phyloP scores from a whole-genome alignment of 73 alveolate species.

The Blepharisma japonicum region DNA sequence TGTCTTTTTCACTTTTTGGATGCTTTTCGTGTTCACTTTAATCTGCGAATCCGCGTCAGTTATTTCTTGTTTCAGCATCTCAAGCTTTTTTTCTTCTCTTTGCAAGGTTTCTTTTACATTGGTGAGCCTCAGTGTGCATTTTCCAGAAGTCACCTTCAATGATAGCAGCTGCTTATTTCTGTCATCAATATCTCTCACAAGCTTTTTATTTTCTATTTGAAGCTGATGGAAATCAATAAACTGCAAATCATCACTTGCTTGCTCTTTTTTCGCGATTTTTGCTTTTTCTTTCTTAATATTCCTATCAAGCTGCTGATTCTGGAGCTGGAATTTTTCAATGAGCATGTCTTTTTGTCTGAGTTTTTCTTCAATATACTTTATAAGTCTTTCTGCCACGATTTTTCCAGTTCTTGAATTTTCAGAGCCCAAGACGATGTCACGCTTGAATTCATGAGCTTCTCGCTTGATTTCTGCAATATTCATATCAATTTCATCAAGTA shows the following conservation, averaged over 20 bases:
- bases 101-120: conserved; percentile 59
- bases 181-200: conserved; percentile 91
- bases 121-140: conserved; percentile 70
- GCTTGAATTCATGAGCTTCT: conserved; percentile 85
- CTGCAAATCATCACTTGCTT: conserved; percentile 92
- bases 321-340: conserved; percentile 69
- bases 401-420: conserved; percentile 87
- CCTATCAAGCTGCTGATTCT: conserved; percentile 67
- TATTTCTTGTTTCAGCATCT: conserved; percentile 8
- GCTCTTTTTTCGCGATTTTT: conserved; percentile 86
- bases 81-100: conserved; percentile 34
- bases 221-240: conserved; percentile 92
- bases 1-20: conserved; percentile 11
- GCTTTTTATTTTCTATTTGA: conserved; percentile 94
- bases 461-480: conserved; percentile 82
- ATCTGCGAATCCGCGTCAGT: neutral
- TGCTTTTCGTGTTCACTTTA: neutral
- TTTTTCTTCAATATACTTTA: conserved; percentile 83
- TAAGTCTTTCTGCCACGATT: conserved; percentile 81
- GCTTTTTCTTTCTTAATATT: conserved; percentile 77
- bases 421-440: conserved; percentile 75
- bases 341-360: conserved; percentile 74
- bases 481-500: conserved; percentile 82
- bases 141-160: conserved; percentile 87
- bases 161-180: conserved; percentile 82